Evolutionary conservation across 352 stramenopile genomes (phyloP).

Genomic region (Pythium biforme): DNA sequence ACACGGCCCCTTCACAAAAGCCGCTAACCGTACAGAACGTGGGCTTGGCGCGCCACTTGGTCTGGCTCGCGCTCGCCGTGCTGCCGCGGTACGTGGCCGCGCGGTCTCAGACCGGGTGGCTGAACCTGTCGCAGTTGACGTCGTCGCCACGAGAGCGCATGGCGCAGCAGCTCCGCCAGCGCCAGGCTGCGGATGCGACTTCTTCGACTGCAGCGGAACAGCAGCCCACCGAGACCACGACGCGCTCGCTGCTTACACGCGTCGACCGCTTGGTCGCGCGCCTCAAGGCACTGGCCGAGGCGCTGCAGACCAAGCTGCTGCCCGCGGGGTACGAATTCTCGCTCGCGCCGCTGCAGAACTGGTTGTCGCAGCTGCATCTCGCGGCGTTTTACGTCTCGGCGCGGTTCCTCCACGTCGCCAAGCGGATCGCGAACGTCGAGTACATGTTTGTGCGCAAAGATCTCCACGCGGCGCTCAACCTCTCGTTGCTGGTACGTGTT

Average conservation of each 20-base stretch:
- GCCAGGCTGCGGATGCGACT: constrained; percentile 30
- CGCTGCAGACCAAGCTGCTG: constrained; percentile 47
- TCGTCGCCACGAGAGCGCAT: constrained; percentile 71
- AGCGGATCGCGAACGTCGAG: constrained; percentile 63
- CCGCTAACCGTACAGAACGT: constrained; percentile 31
- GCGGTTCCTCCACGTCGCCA: constrained; percentile 68
- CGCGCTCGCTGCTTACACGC: constrained; percentile 30
- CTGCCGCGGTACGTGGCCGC: constrained; percentile 58
- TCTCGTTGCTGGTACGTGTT: constrained; percentile 62
- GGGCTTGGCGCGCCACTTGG: constrained; percentile 35
- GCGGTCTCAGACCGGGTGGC: constrained; percentile 70
- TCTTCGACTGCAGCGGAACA: constrained; percentile 10
- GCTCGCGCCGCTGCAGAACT: constrained; percentile 43
- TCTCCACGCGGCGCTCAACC: constrained; percentile 50
- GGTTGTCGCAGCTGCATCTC: constrained; percentile 56
- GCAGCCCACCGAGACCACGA: constrained; percentile 5
- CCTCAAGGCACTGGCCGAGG: constrained; percentile 36
- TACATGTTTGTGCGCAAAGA: constrained; percentile 81
- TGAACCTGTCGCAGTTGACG: constrained; percentile 62
- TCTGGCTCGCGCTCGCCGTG: constrained; percentile 60
- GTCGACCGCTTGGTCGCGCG: constrained; percentile 45
- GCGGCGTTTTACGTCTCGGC: constrained; percentile 77
- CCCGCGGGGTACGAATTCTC: constrained; percentile 63
- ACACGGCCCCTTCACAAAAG: background rate
- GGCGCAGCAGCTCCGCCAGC: constrained; percentile 68